A percentile compares a stretch with the other conserved stretches of the same genome.
Evolutionary conservation across 148 eudicot species (phyloP).

Genomic region (Dysphania ambrosioides): DNA sequence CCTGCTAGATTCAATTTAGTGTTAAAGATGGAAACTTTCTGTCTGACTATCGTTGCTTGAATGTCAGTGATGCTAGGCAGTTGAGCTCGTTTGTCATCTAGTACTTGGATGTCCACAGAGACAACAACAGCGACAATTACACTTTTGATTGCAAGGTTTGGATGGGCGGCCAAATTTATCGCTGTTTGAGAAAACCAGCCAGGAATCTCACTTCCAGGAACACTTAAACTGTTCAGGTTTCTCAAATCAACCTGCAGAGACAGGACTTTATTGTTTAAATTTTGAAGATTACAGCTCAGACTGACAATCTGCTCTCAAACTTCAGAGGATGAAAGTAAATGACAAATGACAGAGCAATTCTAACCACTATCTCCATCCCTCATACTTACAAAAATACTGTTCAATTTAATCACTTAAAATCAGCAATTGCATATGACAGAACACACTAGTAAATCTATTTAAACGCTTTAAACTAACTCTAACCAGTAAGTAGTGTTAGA

Average conservation of each 20-base stretch:
- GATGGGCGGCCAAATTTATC: conserved; percentile 33
- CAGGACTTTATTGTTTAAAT: background rate
- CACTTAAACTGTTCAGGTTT: conserved; percentile 35
- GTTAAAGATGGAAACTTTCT: conserved; percentile 13
- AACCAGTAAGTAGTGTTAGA: too few relatives aligned
- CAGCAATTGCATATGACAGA: too few relatives aligned
- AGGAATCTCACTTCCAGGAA: conserved; percentile 55
- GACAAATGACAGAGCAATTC: background rate
- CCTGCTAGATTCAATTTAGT: conserved; percentile 33
- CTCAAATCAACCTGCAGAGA: conserved; percentile 46
- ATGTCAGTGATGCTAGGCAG: conserved; percentile 35
- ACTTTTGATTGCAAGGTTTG: conserved; percentile 38
- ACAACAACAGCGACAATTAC: conserved; percentile 45
- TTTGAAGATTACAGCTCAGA: too few relatives aligned
- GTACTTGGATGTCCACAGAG: conserved; percentile 32
- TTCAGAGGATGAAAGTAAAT: background rate
- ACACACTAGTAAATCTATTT: too few relatives aligned
- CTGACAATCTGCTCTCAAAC: too few relatives aligned
- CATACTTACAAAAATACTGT: too few relatives aligned
- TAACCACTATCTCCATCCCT: too few relatives aligned
- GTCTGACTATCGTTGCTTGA: conserved; percentile 35
- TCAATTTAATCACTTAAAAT: too few relatives aligned
- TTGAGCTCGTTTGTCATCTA: conserved; percentile 18
- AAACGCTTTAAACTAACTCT: too few relatives aligned
- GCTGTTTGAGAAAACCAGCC: conserved; percentile 44